Base-by-base conservation (phyloP, 352 stramenopile species). In the Pythium sukuiense region DNA sequence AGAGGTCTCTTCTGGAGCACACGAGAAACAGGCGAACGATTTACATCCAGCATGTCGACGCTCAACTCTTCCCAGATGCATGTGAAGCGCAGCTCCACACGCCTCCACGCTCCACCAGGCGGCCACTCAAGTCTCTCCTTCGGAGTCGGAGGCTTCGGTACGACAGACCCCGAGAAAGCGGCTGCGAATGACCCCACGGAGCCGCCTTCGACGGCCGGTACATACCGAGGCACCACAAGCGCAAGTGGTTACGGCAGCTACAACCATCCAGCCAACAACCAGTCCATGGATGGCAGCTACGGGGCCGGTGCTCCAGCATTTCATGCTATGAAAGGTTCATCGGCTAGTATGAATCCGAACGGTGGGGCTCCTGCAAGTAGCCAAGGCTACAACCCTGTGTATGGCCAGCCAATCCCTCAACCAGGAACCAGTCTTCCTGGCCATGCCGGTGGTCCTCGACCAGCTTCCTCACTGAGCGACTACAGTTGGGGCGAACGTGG, bases 51-150 rank as follows among this genome's bases (percentile, higher is more conserved):
- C 39, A 93, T 93, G 85, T 91, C 85, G 58, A 91, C 85, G 65
- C 76, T 93, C 52, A 93, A 80, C 59, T 93, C 85, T 20, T 77
- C 85, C 43, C 74, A 93, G 65, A 68, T 93, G 45, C 71, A 88
- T 63, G 74, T 93, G 27, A 90, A 90, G 66, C 83, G 82, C 55
- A 93, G 85, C 77, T 91, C 85, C 33, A 93, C 85, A 27, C 71
- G 85, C 12, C 80, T 90, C 6, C 85, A 91, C 46, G 85, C 82
- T 8, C 85, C 85, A 1, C 85, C 82, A 11, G 82, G 85, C 20
- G 85, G 82, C 3, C 73, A 59, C 27, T 93, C 85, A 41, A 88
- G 75, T 57, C 81, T 93, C 61, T 80, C 79, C 12, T 93, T 93
- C 50, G 85, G 69, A 27, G 67, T 64, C 8, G 75, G 73, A 16